Base-by-base conservation (phyloP, 108 stramenopile genomes). In the Skeletonema marinoi region DNA sequence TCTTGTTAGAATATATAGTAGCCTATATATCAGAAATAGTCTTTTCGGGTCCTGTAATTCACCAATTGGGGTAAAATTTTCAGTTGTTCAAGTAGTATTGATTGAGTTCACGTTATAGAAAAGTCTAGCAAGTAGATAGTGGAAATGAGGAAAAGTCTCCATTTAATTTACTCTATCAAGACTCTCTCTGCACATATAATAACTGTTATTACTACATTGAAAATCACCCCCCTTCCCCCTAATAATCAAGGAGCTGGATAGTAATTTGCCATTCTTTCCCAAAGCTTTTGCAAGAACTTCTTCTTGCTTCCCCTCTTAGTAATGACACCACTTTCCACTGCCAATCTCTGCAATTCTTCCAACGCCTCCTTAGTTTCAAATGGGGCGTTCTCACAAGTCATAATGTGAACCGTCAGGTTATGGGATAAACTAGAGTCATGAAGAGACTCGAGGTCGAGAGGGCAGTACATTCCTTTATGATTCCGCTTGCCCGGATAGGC, bases 241-340 rank as follows among this genome's bases (percentile, higher is more conserved):
- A 46, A n/a, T 46, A 3, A 46, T 46, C 54, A 25, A 56, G 25
- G 54, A 56, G 25, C 54, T 10, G 21, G 25, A 56, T 21, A 56
- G 54, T 16, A 68, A 50, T 68, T 56, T 50, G 48, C 11, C 29
- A 68, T 68, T 68, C 68, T 54, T 54, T 31, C 60, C 70, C 70
- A 71, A 46, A 71, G 29, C 29, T 71, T 62, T 38, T 71, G 39
- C 16, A 71, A 36, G 30, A 71, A 71, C 7, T 25, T 42, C 25
- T 71, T 71, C 39, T 38, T 71, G 13, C 60, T 61, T 35, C 70
- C 70, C 42, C 70, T 71, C 60, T 71, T 71, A 2, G 60, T 32
- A 21, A 44, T 30, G 5, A 48, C 70, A n/a, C 70, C 29, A 60
- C 32, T 17, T 31, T 71, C 60, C 14, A 60, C 41, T 36, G 70